Evolutionary conservation across 108 stramenopile genomes (phyloP).

Genomic region (Fistulifera pelliculosa): DNA sequence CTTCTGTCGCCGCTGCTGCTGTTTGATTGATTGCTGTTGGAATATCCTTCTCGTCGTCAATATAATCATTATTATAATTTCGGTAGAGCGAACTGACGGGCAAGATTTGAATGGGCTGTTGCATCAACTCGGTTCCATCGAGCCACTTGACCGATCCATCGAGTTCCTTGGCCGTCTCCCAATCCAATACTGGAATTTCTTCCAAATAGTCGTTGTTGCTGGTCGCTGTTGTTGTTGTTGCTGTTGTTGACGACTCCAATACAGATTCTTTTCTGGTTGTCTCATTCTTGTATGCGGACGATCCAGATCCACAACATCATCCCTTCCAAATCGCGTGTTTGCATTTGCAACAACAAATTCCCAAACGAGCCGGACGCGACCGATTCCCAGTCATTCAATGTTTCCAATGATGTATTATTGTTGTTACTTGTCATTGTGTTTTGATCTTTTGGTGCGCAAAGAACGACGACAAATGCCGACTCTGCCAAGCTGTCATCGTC

Average conservation of each 20-base stretch:
- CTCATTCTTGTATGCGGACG: conserved; percentile 11
- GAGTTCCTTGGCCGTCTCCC: conserved; percentile 22
- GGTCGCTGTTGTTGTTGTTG: no score
- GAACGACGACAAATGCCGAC: no score
- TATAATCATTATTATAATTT: background rate
- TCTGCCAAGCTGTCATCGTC: no score
- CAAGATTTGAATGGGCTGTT: background rate
- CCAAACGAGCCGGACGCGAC: conserved; percentile 26
- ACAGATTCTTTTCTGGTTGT: conserved; percentile 1
- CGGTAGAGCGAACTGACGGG: background rate
- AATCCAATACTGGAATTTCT: conserved; percentile 10
- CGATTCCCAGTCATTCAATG: background rate
- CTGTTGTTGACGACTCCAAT: no score
- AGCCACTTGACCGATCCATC: conserved; percentile 20
- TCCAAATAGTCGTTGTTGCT: background rate
- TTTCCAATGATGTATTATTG: no score
- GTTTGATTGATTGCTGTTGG: background rate
- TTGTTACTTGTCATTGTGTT: no score
- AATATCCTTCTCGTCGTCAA: no score
- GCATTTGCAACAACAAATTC: conserved; percentile 53
- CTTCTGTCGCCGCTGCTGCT: background rate
- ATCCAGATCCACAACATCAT: background rate
- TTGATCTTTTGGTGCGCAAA: no score
- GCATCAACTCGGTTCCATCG: background rate
- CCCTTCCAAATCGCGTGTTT: conserved; percentile 10